Percentiles rank a stretch among this genome's conserved stretches.
These are phyloP conservation scores for Boeremia lycopersici DNA, from an alignment of 2,329 filamentous ascomycete genomes.

Conservation along the genomic window DNA sequence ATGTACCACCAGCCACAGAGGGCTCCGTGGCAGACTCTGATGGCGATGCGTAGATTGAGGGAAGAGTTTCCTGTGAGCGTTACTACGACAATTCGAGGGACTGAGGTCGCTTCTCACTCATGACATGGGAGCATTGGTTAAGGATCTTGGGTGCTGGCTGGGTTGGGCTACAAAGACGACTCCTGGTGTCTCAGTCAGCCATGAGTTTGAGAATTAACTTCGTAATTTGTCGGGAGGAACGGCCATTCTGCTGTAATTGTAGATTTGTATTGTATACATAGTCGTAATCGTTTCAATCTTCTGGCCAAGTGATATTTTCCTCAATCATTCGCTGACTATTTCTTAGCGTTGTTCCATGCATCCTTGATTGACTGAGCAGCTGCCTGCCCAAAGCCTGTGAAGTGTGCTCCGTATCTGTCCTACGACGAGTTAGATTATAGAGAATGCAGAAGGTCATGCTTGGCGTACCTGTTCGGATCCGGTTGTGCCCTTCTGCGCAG, in stretches of 20 bases:
- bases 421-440: slow-evolving; percentile 7
- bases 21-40: background rate
- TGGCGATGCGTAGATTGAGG: background rate
- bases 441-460: background rate
- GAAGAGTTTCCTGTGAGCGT: background rate
- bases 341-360: slow-evolving; percentile 29
- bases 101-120: too few species aligned
- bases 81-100: too few species aligned
- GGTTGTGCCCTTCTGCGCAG: slow-evolving; percentile 30
- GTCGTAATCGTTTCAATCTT: background rate
- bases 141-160: too few species aligned
- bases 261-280: slow-evolving; percentile 7
- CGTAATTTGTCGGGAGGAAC: too few species aligned
- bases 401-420: slow-evolving; percentile 41
- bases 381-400: slow-evolving; percentile 27
- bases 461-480: slow-evolving; percentile 44
- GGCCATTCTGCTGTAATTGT: background rate
- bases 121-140: too few species aligned
- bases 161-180: too few species aligned
- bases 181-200: too few species aligned
- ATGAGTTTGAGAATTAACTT: too few species aligned
- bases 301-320: background rate
- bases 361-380: slow-evolving; percentile 38
- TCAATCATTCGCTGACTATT: slow-evolving; percentile 11
- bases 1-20: background rate